These are phyloP conservation scores for Solanum chiquidenum DNA, from an alignment of 257 asterid species.

Conservation along the genomic window DNA sequence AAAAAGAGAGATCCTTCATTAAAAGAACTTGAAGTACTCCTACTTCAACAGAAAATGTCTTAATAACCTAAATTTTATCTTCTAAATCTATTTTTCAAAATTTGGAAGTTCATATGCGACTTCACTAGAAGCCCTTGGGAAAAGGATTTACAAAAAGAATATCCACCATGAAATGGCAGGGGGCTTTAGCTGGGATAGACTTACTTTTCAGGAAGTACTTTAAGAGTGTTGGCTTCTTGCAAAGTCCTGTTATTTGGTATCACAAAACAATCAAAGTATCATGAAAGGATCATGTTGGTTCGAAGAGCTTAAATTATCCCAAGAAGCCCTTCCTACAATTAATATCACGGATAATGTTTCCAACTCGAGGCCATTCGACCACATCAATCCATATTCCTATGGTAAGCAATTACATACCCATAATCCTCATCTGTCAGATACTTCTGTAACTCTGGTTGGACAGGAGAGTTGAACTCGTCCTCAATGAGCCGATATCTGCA, in stretches of 20 bases:
- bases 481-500: constrained; percentile 80
- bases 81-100: background rate
- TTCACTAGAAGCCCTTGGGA: background rate
- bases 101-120: background rate
- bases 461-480: constrained; percentile 77
- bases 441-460: constrained; percentile 72
- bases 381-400: background rate
- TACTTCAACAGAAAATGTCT: background rate
- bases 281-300: constrained; percentile 1
- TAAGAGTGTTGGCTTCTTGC: constrained; percentile 10
- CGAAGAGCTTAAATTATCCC: background rate
- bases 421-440: constrained; percentile 77
- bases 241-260: constrained; percentile 5
- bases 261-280: constrained; percentile 8
- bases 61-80: background rate
- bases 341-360: background rate
- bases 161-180: background rate
- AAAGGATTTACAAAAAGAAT: background rate
- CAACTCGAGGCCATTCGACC: background rate
- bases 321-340: constrained; percentile 2
- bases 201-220: constrained; percentile 13
- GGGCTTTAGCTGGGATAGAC: constrained; percentile 2
- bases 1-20: background rate
- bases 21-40: background rate
- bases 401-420: constrained; percentile 33